Conservation (phyloP, 345 rosid genomes). For the Ceriops zippeliana region DNA sequence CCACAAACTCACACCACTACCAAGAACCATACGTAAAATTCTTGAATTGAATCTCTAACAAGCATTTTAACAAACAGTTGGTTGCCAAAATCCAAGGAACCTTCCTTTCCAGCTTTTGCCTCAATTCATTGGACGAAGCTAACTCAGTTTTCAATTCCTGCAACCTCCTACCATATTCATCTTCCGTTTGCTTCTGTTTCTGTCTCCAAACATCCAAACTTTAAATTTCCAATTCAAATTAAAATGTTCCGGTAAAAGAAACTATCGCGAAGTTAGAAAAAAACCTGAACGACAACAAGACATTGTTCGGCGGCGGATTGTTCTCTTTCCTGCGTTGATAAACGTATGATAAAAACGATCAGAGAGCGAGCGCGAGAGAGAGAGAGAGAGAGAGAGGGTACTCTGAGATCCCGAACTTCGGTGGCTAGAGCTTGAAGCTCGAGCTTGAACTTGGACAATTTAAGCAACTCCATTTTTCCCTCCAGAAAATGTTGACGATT, state of each 20-base stretch:
- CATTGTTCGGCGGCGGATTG: slow-evolving; percentile 50
- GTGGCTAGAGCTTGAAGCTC: slow-evolving; percentile 62
- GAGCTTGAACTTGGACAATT: slow-evolving; percentile 70
- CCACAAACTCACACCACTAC: not conserved
- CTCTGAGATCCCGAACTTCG: slow-evolving; percentile 67
- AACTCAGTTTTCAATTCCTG: slow-evolving; percentile 61
- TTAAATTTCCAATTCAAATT: slow-evolving; percentile 7
- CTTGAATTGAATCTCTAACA: not conserved
- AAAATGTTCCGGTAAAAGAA: not conserved
- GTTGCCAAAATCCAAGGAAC: slow-evolving; percentile 23
- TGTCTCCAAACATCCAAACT: slow-evolving; percentile 30
- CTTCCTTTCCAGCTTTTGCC: slow-evolving; percentile 62
- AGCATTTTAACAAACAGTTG: slow-evolving; percentile 29
- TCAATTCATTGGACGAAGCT: slow-evolving; percentile 44
- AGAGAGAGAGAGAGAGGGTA: slow-evolving; percentile 19
- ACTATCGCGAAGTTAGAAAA: not conserved
- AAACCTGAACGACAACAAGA: slow-evolving; percentile 50
- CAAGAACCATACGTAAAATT: not conserved
- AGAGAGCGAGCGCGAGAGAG: not conserved
- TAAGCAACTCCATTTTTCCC: slow-evolving; percentile 69
- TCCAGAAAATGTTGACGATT: not conserved
- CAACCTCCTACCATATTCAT: slow-evolving; percentile 49
- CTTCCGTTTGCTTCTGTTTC: slow-evolving; percentile 73
- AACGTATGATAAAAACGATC: not conserved
- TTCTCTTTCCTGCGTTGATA: slow-evolving; percentile 47